These are phyloP conservation scores for Geotrichum bryndzae DNA, from an alignment of 1,139 yeast species.

Conservation along the genomic window DNA sequence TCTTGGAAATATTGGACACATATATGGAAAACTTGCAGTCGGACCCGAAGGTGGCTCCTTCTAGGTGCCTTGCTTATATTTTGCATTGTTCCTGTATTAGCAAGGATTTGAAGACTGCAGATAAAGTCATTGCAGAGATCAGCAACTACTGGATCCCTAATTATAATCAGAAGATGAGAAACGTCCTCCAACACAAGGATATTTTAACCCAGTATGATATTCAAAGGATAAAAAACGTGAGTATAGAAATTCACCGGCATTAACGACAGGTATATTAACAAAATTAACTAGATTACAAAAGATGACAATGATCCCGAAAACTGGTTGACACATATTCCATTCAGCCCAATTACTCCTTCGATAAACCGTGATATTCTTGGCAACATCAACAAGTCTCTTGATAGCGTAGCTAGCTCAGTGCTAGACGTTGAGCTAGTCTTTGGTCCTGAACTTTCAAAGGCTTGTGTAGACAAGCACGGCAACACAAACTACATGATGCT, in stretches of 20 bases:
- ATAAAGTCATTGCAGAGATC: conserved; percentile 10
- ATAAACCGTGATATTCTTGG: conserved; percentile 9
- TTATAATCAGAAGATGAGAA: conserved; percentile 2
- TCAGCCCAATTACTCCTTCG: conserved; percentile 4
- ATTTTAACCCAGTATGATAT: conserved; percentile 18
- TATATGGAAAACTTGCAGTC: neutral
- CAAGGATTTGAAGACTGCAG: conserved; percentile 5
- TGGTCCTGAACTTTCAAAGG: conserved; percentile 10
- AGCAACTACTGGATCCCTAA: conserved; percentile 11
- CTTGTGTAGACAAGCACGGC: conserved; percentile 16
- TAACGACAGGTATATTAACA: neutral
- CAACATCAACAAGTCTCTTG: conserved; percentile 10
- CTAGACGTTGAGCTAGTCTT: conserved; percentile 14
- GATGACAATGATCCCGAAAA: neutral
- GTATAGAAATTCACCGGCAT: neutral
- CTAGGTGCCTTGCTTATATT: conserved; percentile 19
- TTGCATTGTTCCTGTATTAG: conserved; percentile 21
- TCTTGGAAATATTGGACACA: conserved; percentile 1
- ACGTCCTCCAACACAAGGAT: conserved; percentile 17
- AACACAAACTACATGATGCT: conserved; percentile 22
- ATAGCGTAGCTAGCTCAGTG: conserved; percentile 6
- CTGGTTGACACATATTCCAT: neutral
- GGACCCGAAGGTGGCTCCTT: neutral
- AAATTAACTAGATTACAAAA: neutral
- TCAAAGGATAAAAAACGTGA: conserved; percentile 18